Conservation (phyloP, 2,329 filamentous ascomycete genomes). For the Scytalidium lignicola region DNA sequence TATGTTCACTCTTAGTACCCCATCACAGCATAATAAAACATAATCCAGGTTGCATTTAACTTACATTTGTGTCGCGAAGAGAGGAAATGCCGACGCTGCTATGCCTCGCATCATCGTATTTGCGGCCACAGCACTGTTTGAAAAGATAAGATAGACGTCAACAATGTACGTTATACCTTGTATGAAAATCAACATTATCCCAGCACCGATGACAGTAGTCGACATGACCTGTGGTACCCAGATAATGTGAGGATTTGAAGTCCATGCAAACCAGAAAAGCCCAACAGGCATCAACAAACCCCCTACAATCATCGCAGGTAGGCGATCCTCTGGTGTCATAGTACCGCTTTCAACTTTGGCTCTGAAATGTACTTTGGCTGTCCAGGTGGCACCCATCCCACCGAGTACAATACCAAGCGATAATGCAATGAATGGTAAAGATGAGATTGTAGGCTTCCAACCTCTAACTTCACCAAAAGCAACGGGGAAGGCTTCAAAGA, state of each 20-base stretch:
- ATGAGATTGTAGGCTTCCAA: conserved; percentile 31
- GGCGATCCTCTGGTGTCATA: conserved; percentile 19
- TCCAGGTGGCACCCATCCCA: conserved; percentile 23
- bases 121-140: conserved; percentile 69
- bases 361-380: not conserved
- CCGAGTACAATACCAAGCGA: conserved; percentile 30
- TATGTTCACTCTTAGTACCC: conserved; percentile 34
- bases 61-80: conserved; percentile 53
- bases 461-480: conserved; percentile 41
- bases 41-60: not conserved
- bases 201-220: conserved; percentile 34
- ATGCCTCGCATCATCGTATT: conserved; percentile 69
- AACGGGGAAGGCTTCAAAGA: conserved; percentile 35
- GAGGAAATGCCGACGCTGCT: conserved; percentile 66
- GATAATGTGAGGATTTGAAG: conserved; percentile 29
- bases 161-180: conserved; percentile 57
- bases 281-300: conserved; percentile 37
- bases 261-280: conserved; percentile 50
- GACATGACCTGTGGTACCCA: conserved; percentile 36
- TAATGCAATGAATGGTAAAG: conserved; percentile 36
- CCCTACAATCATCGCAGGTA: conserved; percentile 43
- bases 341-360: not conserved
- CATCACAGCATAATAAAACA: not conserved
- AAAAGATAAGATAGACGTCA: conserved; percentile 70
- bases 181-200: conserved; percentile 38